Evolutionary conservation across 2,329 filamentous ascomycete genomes (phyloP).

Genomic region (Fusarium sp.): DNA sequence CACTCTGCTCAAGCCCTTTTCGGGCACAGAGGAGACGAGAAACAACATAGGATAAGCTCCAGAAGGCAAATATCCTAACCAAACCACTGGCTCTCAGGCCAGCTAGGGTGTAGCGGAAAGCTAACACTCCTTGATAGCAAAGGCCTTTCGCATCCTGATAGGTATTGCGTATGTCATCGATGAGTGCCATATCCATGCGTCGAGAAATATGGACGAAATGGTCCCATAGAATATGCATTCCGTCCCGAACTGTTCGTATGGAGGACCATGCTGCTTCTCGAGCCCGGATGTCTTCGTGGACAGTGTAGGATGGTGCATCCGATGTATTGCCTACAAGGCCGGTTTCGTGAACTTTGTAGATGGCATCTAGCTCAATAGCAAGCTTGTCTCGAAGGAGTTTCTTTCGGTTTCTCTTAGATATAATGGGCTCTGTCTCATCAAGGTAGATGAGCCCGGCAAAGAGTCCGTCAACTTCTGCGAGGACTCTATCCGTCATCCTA

Average conservation of each 20-base stretch:
- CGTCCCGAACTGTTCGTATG: slow-evolving; percentile 11
- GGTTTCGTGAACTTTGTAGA: not conserved
- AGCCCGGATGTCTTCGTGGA: accelerated
- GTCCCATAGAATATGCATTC: slow-evolving; percentile 20
- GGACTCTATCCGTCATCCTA: not conserved
- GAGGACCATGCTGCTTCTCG: slow-evolving; percentile 12
- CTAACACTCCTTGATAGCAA: slow-evolving; percentile 20
- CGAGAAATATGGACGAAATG: slow-evolving; percentile 5
- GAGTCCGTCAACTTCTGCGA: slow-evolving; percentile 10
- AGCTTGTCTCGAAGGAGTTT: not conserved
- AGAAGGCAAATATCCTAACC: slow-evolving; percentile 29
- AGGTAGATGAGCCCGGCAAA: slow-evolving; percentile 31
- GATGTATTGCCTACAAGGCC: not conserved
- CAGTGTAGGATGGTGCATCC: not conserved
- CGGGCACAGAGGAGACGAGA: not conserved
- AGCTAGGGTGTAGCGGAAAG: slow-evolving; percentile 30
- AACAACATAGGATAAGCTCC: slow-evolving; percentile 35
- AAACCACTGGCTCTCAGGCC: not conserved
- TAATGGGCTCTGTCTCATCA: not conserved
- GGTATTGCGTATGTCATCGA: slow-evolving; percentile 8
- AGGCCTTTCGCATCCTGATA: slow-evolving; percentile 29
- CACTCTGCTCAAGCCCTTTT: not conserved
- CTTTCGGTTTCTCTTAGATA: not conserved
- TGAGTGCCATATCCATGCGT: not conserved
- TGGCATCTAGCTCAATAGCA: not conserved